Evolutionary conservation across 1,139 yeast genomes (phyloP).

Genomic region (Protomyces inouyei): DNA sequence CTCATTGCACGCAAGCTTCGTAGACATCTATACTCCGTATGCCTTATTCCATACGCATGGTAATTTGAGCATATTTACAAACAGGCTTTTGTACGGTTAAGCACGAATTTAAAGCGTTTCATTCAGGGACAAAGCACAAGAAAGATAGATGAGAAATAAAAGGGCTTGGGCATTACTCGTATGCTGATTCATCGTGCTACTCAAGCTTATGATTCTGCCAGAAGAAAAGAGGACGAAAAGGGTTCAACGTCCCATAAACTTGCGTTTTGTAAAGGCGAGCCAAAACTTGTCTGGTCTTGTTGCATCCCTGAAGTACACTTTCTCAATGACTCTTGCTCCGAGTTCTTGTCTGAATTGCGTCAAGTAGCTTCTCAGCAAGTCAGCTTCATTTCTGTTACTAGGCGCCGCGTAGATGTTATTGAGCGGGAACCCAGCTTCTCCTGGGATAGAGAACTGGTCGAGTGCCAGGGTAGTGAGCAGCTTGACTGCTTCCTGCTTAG

Average conservation of each 20-base stretch:
- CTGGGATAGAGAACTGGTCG: constrained; percentile 87
- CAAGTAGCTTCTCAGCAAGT: constrained; percentile 70
- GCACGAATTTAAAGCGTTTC: too few relatives aligned
- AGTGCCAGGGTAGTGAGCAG: constrained; percentile 74
- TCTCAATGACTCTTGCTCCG: constrained; percentile 68
- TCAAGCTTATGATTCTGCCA: too few relatives aligned
- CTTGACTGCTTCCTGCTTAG: constrained; percentile 60
- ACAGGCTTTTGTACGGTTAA: too few relatives aligned
- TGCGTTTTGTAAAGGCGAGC: constrained; percentile 92
- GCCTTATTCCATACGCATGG: too few relatives aligned
- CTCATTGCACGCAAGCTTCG: too few relatives aligned
- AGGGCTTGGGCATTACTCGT: too few relatives aligned
- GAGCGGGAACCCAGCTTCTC: constrained; percentile 90
- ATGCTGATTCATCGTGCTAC: too few relatives aligned
- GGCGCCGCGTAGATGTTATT: constrained; percentile 80
- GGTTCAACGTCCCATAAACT: constrained; percentile 56
- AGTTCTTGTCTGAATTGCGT: constrained; percentile 94
- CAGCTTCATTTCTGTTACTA: constrained; percentile 63
- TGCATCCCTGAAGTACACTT: constrained; percentile 54
- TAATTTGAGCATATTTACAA: too few relatives aligned
- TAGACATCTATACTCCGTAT: too few relatives aligned
- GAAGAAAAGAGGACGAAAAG: too few relatives aligned
- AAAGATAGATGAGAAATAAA: too few relatives aligned
- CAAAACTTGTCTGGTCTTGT: constrained; percentile 60
- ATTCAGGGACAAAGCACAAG: too few relatives aligned